phyloP scores from a whole-genome alignment of 345 rosid genomes.

The Citrus cavaleriei region DNA sequence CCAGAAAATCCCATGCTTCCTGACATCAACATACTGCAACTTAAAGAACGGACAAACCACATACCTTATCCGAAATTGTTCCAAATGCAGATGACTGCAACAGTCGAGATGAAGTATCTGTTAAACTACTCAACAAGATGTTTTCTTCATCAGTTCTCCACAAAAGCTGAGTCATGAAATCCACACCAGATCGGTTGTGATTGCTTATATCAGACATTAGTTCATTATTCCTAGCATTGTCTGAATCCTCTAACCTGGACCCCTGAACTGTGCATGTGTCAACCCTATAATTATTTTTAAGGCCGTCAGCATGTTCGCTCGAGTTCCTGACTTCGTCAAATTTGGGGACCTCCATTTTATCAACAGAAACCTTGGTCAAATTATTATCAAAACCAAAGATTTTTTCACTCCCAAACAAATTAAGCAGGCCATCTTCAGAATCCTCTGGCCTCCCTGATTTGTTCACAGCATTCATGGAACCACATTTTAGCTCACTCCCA shows the following conservation, averaged over 20 bases:
- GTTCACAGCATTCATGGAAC: not conserved
- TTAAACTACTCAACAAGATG: conserved; percentile 22
- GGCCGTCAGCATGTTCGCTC: conserved; percentile 10
- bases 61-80: conserved; percentile 38
- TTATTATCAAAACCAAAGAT: conserved; percentile 11
- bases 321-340: conserved; percentile 10
- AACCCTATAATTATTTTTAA: conserved; percentile 20
- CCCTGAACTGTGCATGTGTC: conserved; percentile 15
- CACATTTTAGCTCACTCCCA: conserved; percentile 10
- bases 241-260: conserved; percentile 17
- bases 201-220: conserved; percentile 19
- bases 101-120: conserved; percentile 28
- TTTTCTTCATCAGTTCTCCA: conserved; percentile 40
- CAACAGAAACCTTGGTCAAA: conserved; percentile 17
- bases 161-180: conserved; percentile 25
- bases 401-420: conserved; percentile 26
- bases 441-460: conserved; percentile 19
- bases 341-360: conserved; percentile 6
- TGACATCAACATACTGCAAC: not conserved
- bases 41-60: not conserved
- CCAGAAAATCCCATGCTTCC: not conserved
- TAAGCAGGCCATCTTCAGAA: conserved; percentile 17
- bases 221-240: conserved; percentile 24
- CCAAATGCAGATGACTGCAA: conserved; percentile 32
- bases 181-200: conserved; percentile 22